Base-by-base conservation (phyloP, 305 asterid species). In the Fraxinus albicans region DNA sequence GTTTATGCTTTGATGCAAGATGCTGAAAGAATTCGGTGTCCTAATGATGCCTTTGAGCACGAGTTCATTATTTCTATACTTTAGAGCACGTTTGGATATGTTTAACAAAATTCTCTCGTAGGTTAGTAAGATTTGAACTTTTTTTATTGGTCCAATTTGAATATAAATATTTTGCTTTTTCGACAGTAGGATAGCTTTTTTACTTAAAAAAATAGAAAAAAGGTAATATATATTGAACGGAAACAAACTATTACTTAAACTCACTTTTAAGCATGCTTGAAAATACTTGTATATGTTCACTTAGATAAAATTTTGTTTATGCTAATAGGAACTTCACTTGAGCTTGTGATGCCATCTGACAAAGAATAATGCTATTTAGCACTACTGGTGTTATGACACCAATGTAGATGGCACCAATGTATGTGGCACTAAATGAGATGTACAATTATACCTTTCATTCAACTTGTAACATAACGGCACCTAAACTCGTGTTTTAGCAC, bases 31-130 rank as follows among this genome's bases (percentile, higher is more conserved):
- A 80, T 69, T 8, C 35, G 1, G 50, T 33, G 34, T 80, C 40
- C 23, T 50, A 80, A 50, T 47, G 72, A 53, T 76, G 19, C 77
- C 67, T 55, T 60, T 79, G 84, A 67, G 40, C 40, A 31, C 3
- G 9, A 29, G 40, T 6, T 27, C 4, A 35, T 13, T 12, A 70
- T 17, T 13, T 69, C 21, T 69, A 63, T 63, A 63, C 15, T 63
- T 55, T n/a, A 65, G n/a, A 8, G 73, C 6, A 65, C 10, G 8
- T 65, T 55, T 65, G 36, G 35, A 2, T 27, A 2, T 2, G 35
- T 3, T 25, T 63, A 12, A 47, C 4, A 47, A 50, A 50, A 15
- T 4, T 50, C 23, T 15, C 8, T 17, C 2, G 1, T 50, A 50
- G 2, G 21, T 50, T 15, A 50, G 8, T 4, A 17, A 17, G 63